Conservation (phyloP, 2,329 filamentous ascomycete genomes). For the Akanthomyces dipterigenus region DNA sequence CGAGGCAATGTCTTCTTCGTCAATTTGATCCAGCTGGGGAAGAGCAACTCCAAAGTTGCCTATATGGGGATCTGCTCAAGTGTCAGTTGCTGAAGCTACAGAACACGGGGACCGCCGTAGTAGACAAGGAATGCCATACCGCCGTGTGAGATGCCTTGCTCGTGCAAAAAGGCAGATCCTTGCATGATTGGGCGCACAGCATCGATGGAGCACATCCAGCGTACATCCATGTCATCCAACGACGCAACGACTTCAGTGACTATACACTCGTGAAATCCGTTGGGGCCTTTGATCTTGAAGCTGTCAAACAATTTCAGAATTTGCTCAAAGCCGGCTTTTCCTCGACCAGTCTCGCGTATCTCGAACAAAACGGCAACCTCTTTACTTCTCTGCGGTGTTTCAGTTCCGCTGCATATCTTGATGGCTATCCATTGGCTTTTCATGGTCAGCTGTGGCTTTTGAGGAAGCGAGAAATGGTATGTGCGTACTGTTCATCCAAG, state of each 20-base stretch:
- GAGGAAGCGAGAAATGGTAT: neutral
- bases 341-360: neutral
- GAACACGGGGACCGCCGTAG: no score
- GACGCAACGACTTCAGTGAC: neutral
- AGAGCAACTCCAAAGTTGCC: neutral
- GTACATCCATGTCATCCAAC: neutral
- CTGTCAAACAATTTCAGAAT: neutral
- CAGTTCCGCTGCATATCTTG: neutral
- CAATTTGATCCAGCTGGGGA: neutral
- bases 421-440: neutral
- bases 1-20: neutral
- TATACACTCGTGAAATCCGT: neutral
- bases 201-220: no score
- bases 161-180: neutral
- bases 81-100: no score
- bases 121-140: no score
- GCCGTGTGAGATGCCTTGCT: no score
- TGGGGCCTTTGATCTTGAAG: neutral
- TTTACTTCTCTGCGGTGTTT: neutral
- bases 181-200: neutral
- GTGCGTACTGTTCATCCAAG: neutral
- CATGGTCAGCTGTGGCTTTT: no score
- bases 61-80: neutral
- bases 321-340: neutral
- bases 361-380: neutral